Evolutionary conservation across 495 filamentous ascomycete species (phyloP).

Genomic region (Trichoderma gamsii): DNA sequence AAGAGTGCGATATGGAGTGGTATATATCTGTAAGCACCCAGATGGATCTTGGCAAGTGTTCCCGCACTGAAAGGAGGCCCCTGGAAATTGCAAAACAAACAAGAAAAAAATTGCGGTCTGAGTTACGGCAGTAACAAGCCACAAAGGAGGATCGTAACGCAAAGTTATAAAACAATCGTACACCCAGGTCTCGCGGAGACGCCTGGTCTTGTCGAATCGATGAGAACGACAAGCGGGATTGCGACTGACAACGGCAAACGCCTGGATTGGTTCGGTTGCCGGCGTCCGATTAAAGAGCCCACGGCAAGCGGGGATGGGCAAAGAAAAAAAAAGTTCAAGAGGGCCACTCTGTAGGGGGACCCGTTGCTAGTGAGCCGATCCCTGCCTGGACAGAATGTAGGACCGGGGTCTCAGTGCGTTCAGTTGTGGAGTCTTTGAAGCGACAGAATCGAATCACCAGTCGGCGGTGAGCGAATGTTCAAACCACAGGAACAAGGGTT

Average conservation of each 20-base stretch:
- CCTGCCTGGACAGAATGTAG: not conserved
- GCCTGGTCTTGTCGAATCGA: constrained; percentile 1
- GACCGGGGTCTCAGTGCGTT: not conserved
- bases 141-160: constrained; percentile 1
- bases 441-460: constrained; percentile 7
- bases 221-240: constrained; percentile 10
- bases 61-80: not conserved
- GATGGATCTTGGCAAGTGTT: not conserved
- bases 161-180: constrained; percentile 10
- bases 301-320: not conserved
- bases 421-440: not conserved
- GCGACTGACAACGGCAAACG: constrained; percentile 6
- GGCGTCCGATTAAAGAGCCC: constrained; percentile 2
- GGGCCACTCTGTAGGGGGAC: constrained; percentile 1
- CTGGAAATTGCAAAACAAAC: not conserved
- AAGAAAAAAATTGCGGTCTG: not conserved
- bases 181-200: not conserved
- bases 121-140: not conserved
- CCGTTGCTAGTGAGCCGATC: constrained; percentile 11
- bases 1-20: not conserved
- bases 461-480: not conserved
- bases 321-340: not conserved
- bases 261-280: constrained; percentile 2
- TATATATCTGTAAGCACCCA: not conserved
- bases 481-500: constrained; percentile 1